phyloP scores from a whole-genome alignment of 257 asterid species.

The Fraxinus cuspidata region DNA sequence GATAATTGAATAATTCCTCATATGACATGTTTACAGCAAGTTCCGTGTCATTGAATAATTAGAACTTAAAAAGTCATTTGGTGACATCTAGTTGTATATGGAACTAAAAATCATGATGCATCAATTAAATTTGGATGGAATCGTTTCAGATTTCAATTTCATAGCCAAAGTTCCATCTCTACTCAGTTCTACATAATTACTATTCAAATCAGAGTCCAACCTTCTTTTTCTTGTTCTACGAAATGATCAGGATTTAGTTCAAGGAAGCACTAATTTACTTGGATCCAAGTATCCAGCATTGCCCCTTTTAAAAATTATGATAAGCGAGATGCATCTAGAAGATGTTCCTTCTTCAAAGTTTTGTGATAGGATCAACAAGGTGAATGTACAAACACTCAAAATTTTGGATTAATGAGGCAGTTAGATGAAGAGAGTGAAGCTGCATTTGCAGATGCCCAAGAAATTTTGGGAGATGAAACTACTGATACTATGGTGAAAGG shows the following conservation, averaged over 20 bases:
- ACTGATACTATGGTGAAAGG: too few relatives aligned
- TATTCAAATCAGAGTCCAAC: background rate
- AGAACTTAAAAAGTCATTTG: background rate
- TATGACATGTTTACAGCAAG: background rate
- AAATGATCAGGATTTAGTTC: slow-evolving; percentile 10
- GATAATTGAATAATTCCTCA: background rate
- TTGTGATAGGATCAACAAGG: too few relatives aligned
- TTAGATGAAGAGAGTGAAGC: too few relatives aligned
- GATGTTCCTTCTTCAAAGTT: too few relatives aligned
- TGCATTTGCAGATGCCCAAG: too few relatives aligned
- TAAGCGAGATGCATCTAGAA: too few relatives aligned
- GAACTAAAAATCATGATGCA: background rate
- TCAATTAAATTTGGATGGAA: background rate
- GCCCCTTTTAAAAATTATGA: slow-evolving; percentile 57
- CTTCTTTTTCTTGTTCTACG: background rate
- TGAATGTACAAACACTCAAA: too few relatives aligned
- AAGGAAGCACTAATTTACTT: slow-evolving; percentile 40
- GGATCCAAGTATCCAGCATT: slow-evolving; percentile 91
- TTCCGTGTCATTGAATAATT: background rate
- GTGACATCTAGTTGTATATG: background rate
- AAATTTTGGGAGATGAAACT: too few relatives aligned
- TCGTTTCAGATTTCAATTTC: background rate
- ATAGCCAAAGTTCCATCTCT: background rate
- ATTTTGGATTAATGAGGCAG: too few relatives aligned
- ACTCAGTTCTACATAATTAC: background rate